Evolutionary conservation across 768 basidiomycete genomes (phyloP).

Genomic region (Austroboletus festivus): DNA sequence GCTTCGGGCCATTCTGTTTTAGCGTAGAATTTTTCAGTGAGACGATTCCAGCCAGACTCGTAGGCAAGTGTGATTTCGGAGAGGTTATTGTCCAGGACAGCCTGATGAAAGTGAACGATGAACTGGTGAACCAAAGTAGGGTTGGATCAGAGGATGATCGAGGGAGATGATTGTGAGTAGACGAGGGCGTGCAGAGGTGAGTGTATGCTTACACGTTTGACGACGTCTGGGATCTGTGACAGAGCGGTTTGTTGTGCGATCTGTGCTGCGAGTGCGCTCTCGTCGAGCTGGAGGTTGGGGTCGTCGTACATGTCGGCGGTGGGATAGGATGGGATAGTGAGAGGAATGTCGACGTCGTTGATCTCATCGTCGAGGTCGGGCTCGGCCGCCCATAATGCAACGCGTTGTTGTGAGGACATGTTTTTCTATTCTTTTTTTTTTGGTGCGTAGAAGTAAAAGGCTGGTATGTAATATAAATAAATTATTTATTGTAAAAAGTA

Average conservation of each 20-base stretch:
- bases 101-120: slow-evolving; percentile 92
- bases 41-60: slow-evolving; percentile 95
- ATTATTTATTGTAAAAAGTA: too few relatives aligned
- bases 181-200: too few relatives aligned
- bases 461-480: too few relatives aligned
- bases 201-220: slow-evolving; percentile 83
- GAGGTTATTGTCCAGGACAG: slow-evolving; percentile 87
- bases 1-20: slow-evolving; percentile 98
- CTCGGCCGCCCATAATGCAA: slow-evolving; percentile 73
- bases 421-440: too few relatives aligned
- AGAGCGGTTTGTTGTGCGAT: slow-evolving; percentile 82
- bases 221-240: slow-evolving; percentile 81
- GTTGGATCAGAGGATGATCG: not conserved
- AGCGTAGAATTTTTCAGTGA: slow-evolving; percentile 94
- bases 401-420: slow-evolving; percentile 60
- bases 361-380: slow-evolving; percentile 76
- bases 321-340: slow-evolving; percentile 28
- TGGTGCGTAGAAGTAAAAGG: too few relatives aligned
- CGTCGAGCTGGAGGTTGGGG: slow-evolving; percentile 61
- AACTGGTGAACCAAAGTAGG: slow-evolving; percentile 51
- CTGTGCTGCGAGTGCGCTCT: slow-evolving; percentile 68
- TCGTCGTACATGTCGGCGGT: slow-evolving; percentile 31
- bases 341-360: slow-evolving; percentile 60
- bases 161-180: not conserved
- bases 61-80: slow-evolving; percentile 90